Conservation (phyloP, 2,329 filamentous ascomycete genomes). For the Hirsutella rhossiliensis region DNA sequence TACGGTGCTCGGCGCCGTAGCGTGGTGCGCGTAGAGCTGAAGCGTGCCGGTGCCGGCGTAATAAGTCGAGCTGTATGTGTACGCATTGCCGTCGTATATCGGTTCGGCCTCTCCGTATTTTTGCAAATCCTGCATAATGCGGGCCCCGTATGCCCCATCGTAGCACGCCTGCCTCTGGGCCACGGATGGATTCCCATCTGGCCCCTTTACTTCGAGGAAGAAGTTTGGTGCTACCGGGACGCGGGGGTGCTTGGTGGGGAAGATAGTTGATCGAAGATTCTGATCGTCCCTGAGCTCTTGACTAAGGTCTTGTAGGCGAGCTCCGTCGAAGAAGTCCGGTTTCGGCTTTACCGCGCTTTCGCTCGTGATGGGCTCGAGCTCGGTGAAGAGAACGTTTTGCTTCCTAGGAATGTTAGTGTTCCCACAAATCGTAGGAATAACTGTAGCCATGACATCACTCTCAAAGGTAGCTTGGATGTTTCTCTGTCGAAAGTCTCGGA, state of each 20-base stretch:
- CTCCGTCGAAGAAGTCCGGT: background rate
- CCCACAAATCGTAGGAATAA: conserved; percentile 2
- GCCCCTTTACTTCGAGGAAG: conserved; percentile 27
- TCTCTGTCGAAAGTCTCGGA: background rate
- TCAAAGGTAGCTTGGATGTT: background rate
- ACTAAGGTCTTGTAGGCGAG: background rate
- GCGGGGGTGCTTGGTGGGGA: background rate
- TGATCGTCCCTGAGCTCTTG: no score
- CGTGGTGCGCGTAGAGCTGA: conserved; percentile 23
- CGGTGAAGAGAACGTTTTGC: background rate
- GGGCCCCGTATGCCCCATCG: conserved; percentile 23
- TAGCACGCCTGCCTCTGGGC: conserved; percentile 22
- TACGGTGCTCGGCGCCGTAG: conserved; percentile 14
- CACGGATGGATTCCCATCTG: conserved; percentile 15
- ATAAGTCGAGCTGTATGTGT: conserved; percentile 24
- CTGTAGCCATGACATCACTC: background rate
- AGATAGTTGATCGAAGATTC: background rate
- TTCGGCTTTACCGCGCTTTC: background rate
- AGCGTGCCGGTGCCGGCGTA: conserved; percentile 15
- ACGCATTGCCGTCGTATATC: conserved; percentile 24
- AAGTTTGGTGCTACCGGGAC: conserved; percentile 25
- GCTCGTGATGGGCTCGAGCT: background rate
- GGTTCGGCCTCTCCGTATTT: conserved; percentile 17
- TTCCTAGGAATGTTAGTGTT: conserved; percentile 2
- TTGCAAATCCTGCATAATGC: conserved; percentile 20